A percentile compares a stretch with the other conserved stretches of the same genome.
Conservation (phyloP, 805 yeast genomes). For the Kregervanrija pseudodelftensis region DNA sequence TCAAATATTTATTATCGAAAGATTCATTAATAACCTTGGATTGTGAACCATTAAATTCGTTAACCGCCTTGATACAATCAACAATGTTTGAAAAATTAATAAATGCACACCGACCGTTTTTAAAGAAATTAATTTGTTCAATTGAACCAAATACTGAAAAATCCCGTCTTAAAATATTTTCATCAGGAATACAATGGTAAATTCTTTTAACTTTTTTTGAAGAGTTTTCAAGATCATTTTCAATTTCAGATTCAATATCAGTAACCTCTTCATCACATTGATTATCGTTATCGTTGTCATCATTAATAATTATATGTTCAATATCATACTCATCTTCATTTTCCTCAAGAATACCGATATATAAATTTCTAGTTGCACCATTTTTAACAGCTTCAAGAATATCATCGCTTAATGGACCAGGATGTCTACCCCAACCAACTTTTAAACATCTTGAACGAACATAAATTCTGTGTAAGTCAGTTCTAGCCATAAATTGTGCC, state of each 20-base stretch:
- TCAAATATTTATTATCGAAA: slow-evolving; percentile 40
- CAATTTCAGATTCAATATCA: background rate
- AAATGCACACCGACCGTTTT: slow-evolving; percentile 67
- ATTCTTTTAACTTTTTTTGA: slow-evolving; percentile 2
- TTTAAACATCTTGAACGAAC: slow-evolving; percentile 56
- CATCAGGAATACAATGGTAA: slow-evolving; percentile 33
- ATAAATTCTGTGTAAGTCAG: slow-evolving; percentile 42
- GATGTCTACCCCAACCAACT: slow-evolving; percentile 68
- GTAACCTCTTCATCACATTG: slow-evolving; percentile 12
- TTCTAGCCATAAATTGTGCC: slow-evolving; percentile 53
- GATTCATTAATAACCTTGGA: slow-evolving; percentile 30
- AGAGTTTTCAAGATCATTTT: background rate
- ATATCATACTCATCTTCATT: slow-evolving; percentile 28
- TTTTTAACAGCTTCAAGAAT: slow-evolving; percentile 54
- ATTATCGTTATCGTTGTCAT: slow-evolving; percentile 17
- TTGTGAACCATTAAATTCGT: slow-evolving; percentile 38
- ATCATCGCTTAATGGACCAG: slow-evolving; percentile 53
- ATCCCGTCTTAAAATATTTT: slow-evolving; percentile 47
- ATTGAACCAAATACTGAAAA: slow-evolving; percentile 60
- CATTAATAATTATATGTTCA: slow-evolving; percentile 10
- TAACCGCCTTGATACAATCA: slow-evolving; percentile 59
- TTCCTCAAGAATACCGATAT: slow-evolving; percentile 52
- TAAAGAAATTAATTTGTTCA: slow-evolving; percentile 70
- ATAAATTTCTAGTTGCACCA: slow-evolving; percentile 74
- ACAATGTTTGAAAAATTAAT: slow-evolving; percentile 59